Conservation (phyloP, 805 yeast species). For the Wickerhamiella spandovensis region DNA sequence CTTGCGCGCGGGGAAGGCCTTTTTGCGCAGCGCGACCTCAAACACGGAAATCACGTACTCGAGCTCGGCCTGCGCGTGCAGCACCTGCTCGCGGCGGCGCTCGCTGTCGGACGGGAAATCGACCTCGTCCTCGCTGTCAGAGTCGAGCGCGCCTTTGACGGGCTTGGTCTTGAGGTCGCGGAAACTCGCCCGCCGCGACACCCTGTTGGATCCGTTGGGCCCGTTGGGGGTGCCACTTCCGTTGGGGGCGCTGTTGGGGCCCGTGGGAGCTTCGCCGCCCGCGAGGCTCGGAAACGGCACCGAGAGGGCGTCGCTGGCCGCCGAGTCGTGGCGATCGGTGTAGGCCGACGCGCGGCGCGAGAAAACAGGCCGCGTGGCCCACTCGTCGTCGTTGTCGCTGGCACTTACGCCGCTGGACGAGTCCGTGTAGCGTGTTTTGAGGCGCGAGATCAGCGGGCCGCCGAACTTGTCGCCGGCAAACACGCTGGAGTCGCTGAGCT, state of each 20-base stretch:
- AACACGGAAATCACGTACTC: conserved; percentile 13
- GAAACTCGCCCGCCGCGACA: neutral
- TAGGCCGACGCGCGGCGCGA: neutral
- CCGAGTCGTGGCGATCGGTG: neutral
- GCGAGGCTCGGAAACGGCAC: neutral
- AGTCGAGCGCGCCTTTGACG: neutral
- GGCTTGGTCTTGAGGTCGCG: neutral
- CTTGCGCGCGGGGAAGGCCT: neutral
- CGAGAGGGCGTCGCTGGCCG: neutral
- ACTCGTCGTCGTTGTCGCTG: neutral
- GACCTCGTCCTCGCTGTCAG: neutral
- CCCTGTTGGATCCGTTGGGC: too few species aligned
- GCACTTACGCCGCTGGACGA: neutral
- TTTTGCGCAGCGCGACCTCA: conserved; percentile 8
- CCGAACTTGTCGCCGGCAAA: neutral
- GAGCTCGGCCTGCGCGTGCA: conserved; percentile 10
- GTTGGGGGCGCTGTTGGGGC: too few species aligned
- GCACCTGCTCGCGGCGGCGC: neutral
- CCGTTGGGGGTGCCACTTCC: too few species aligned
- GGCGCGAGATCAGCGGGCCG: neutral
- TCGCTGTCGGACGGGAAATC: neutral
- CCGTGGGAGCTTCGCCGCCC: too few species aligned
- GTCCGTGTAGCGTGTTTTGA: neutral
- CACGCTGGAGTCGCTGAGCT: neutral
- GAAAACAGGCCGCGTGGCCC: neutral